Evolutionary conservation across 495 filamentous ascomycete species (phyloP).

Genomic region (Lentithecium fluviatile): DNA sequence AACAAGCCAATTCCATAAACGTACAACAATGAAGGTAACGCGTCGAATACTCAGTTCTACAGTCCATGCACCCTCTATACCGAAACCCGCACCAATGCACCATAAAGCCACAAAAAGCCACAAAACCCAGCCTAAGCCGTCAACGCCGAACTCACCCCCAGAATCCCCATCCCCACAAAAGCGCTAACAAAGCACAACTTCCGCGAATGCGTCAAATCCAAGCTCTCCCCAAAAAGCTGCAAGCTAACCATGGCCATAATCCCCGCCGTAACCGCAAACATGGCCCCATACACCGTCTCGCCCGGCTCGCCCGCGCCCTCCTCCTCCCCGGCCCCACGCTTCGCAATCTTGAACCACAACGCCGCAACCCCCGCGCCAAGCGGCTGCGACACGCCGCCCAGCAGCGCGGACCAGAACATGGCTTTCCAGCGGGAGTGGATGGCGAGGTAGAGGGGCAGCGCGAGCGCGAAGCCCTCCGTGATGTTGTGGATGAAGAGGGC

Average conservation of each 20-base stretch:
- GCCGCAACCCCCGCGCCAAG: constrained; percentile 80
- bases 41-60: too few relatives aligned
- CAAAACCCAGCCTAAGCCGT: constrained; percentile 51
- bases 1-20: too few relatives aligned
- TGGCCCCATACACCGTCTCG: constrained; percentile 75
- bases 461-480: constrained; percentile 92
- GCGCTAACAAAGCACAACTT: constrained; percentile 79
- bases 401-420: constrained; percentile 76
- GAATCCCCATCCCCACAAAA: constrained; percentile 83
- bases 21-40: too few relatives aligned
- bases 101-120: too few relatives aligned
- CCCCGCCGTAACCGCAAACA: constrained; percentile 80
- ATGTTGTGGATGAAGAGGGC: constrained; percentile 98
- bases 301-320: constrained; percentile 51
- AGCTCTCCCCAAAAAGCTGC: constrained; percentile 82
- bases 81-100: too few relatives aligned
- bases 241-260: constrained; percentile 93
- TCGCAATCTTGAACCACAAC: constrained; percentile 67
- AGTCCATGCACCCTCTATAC: too few relatives aligned
- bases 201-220: constrained; percentile 76
- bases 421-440: constrained; percentile 71
- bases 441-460: constrained; percentile 86
- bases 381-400: constrained; percentile 86
- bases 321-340: constrained; percentile 39
- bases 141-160: constrained; percentile 84